Evolutionary conservation across 768 basidiomycete species (phyloP), one percentile per base, ranked within the genome.

Genomic region (Pleurotus tuoliensis): DNA sequence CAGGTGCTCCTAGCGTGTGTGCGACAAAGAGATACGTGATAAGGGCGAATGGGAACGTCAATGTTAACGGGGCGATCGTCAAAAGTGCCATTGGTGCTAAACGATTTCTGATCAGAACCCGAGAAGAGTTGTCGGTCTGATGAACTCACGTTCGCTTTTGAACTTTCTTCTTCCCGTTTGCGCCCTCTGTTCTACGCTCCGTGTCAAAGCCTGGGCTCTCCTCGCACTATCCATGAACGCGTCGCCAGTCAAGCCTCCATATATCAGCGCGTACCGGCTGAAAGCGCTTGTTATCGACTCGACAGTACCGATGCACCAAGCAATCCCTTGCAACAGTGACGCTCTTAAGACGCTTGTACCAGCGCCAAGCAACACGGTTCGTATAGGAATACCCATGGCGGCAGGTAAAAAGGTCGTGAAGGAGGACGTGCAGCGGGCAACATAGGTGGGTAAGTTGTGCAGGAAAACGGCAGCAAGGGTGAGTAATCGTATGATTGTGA

Each of bases 11-110:
- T 18, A 93, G 71, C 0, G 88, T 87, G 69, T 92, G 90, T 2
- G 92, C 88, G n/a, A 93, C 90, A 62, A 95, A 91, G 16, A 98
- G 70, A 68, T 96, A 97, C 4, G 92, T 90, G 38, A 82, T 72
- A 25, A 95, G 74, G 12, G 92, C 86, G 60, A 92, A 90, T 4
- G 92, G 89, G 60, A 94, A 80, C 0, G 90, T 90, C 58, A 94
- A 74, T 0, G 87, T 89, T 49, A 92, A 74, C 15, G 93, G 88
- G 11, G 90, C 82, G 25, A 89, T 80, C 13, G 86, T 89, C 60
- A 95, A 77, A 60, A 94, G 72, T 0, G 88, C 82, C 61, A 93
- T 78, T 66, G 84, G 80, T 22, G 82, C 81, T 87, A 47, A 16
- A 58, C 49, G 59, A 53, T 13, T 22, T 13, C 3, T 51, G 8